Percentiles rank a stretch among this genome's conserved stretches.
phyloP scores from a whole-genome alignment of 2,329 filamentous ascomycete genomes.

The Corniculantispora saksenae region DNA sequence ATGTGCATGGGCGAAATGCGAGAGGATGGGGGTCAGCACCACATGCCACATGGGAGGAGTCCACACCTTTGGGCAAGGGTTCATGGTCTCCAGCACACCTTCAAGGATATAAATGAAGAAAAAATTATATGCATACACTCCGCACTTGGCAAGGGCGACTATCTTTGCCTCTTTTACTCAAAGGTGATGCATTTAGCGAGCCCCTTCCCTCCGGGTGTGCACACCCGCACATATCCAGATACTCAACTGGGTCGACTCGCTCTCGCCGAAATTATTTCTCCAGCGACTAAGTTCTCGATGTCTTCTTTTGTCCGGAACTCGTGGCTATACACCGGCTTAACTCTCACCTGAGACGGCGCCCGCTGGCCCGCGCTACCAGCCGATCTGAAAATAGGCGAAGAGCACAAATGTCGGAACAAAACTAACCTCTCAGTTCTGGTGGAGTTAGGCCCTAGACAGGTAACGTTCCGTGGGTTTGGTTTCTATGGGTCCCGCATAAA shows the following conservation, averaged over 20 bases:
- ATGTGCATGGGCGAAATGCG: background rate
- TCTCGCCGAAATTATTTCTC: background rate
- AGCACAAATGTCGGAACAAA: background rate
- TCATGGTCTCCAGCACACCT: background rate
- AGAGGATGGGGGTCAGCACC: background rate
- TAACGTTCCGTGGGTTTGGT: conserved; percentile 5
- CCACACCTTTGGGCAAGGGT: background rate
- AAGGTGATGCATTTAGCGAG: background rate
- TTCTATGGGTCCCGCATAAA: background rate
- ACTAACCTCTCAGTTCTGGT: background rate
- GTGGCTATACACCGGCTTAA: background rate
- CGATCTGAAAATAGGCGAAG: background rate
- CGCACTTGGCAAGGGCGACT: background rate
- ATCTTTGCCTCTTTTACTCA: background rate
- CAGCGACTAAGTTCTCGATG: background rate
- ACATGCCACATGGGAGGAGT: background rate
- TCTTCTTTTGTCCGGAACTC: background rate
- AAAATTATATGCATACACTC: background rate
- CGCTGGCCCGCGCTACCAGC: background rate
- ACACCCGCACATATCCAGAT: background rate
- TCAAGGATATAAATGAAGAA: conserved; percentile 1
- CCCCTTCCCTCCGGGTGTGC: background rate
- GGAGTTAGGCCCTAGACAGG: background rate
- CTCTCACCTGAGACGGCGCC: background rate
- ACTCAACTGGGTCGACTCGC: background rate